These are phyloP conservation scores for Kurtzmaniella natalensis DNA, from an alignment of 1,139 yeast species.

Conservation along the genomic window DNA sequence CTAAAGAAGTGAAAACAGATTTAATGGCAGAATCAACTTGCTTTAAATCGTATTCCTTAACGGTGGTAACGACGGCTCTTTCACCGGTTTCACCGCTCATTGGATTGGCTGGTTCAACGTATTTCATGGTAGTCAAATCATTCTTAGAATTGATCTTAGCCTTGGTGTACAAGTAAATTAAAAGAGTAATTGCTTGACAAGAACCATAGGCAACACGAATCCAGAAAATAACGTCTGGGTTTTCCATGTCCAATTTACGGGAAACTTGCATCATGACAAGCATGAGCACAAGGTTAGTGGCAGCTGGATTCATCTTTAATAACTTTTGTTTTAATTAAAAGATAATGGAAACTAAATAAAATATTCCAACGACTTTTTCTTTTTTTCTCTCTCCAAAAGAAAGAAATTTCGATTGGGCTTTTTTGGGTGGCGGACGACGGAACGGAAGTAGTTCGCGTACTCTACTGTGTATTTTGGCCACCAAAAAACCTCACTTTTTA, in stretches of 20 bases:
- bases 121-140: slow-evolving; percentile 88
- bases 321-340: too few species aligned
- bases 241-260: slow-evolving; percentile 84
- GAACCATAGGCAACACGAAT: slow-evolving; percentile 71
- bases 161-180: slow-evolving; percentile 63
- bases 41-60: slow-evolving; percentile 87
- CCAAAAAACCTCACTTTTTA: too few species aligned
- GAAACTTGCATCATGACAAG: slow-evolving; percentile 96
- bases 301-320: slow-evolving; percentile 82
- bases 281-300: slow-evolving; percentile 84
- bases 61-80: slow-evolving; percentile 80
- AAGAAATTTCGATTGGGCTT: too few species aligned
- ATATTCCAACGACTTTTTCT: too few species aligned
- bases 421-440: too few species aligned
- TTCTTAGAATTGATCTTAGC: slow-evolving; percentile 65
- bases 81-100: slow-evolving; percentile 72
- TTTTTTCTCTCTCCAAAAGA: too few species aligned
- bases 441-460: too few species aligned
- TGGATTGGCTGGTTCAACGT: slow-evolving; percentile 81
- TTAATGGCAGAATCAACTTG: slow-evolving; percentile 79
- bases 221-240: slow-evolving; percentile 69
- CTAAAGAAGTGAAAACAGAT: slow-evolving; percentile 81
- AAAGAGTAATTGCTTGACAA: slow-evolving; percentile 63
- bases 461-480: too few species aligned
- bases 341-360: too few species aligned